Evolutionary conservation across 768 basidiomycete genomes (phyloP), one percentile per base, ranked within the genome.

Genomic region (Zangia roseola): DNA sequence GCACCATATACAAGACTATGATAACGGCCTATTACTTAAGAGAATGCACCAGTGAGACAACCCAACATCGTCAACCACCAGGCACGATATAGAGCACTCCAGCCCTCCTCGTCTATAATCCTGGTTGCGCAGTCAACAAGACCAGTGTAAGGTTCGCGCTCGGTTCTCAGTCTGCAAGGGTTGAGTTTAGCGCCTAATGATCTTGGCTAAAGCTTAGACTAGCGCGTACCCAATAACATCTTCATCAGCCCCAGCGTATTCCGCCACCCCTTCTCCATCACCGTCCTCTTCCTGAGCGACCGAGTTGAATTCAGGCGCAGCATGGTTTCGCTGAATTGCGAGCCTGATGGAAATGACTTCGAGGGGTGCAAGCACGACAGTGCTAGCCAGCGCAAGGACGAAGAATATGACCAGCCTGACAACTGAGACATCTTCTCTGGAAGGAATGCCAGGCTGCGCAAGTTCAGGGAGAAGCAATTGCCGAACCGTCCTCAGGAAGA

Each of bases 61-160:
- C 81, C 84, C 34, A 89, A 56, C 65, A 87, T 71, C 5, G 86
- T 89, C 42, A 91, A 61, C 91, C 90, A 92, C 89, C 89, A 92
- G 5, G 84, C 91, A 28, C 90, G 83, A 62, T 88, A 91, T 45
- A 94, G 64, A 0, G 87, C 77, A 55, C 65, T 63, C 70, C 77
- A 78, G 1, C 91, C 91, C 64, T 94, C 91, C 65, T 94, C 91
- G 28, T 85, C 76, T 12, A 86, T 62, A 28, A 92, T 90, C 54
- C 82, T 77, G 68, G 86, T 87, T 10, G 74, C 82, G 50, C 89
- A 91, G 62, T 93, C 87, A 8, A 79, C 64, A 26, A 93, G 65
- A 7, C 91, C 84, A 30, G 77, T 62, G 61, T 93, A 93, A 24
- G 91, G 89, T 57, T 93, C 88, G 36, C 76, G 81, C 65, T 91